Conservation (phyloP, 306 rosid species). For the Acacia melanoxylon region DNA sequence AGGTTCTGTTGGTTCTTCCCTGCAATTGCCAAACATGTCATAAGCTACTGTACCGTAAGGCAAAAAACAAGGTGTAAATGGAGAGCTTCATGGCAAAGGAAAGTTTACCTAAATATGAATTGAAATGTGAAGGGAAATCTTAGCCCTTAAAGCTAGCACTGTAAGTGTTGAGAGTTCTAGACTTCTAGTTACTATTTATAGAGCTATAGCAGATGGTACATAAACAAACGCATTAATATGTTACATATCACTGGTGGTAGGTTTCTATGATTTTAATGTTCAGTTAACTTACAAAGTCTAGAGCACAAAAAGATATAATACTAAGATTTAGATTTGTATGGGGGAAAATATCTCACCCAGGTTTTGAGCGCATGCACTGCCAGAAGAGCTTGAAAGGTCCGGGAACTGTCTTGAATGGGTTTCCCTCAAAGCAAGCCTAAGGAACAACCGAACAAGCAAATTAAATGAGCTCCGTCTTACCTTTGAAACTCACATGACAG, state of each 20-base stretch:
- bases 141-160: background rate
- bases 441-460: slow-evolving; percentile 25
- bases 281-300: background rate
- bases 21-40: slow-evolving; percentile 1
- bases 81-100: background rate
- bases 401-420: slow-evolving; percentile 94
- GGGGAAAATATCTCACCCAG: slow-evolving; percentile 19
- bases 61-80: background rate
- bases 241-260: background rate
- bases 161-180: background rate
- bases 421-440: slow-evolving; percentile 95
- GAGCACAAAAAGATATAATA: background rate
- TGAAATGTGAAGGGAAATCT: background rate
- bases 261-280: background rate
- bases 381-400: slow-evolving; percentile 98
- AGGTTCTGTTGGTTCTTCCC: slow-evolving; percentile 71
- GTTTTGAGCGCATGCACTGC: slow-evolving; percentile 96
- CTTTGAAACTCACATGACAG: slow-evolving; percentile 7
- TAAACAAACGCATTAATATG: background rate
- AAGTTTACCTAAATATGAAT: background rate
- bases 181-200: background rate
- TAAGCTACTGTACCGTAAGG: background rate
- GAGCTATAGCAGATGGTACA: background rate
- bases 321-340: background rate
- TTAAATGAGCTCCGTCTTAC: background rate